phyloP scores from a whole-genome alignment of 176 grass and related monocot genomes.

The Chrysopogon serrulatus region DNA sequence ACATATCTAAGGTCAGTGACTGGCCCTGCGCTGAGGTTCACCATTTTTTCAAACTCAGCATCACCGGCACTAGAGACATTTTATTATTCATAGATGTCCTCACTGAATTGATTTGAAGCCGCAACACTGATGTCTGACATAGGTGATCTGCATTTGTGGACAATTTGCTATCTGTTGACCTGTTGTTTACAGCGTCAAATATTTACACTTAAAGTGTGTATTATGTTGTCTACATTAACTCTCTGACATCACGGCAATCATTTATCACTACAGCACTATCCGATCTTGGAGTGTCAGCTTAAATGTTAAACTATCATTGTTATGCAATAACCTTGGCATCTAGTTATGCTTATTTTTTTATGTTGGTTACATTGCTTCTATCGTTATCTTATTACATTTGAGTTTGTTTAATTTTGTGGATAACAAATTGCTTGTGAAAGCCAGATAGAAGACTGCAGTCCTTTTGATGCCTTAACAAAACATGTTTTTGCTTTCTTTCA shows the following conservation, averaged over 20 bases:
- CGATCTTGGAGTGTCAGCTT: neutral
- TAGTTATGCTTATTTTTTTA: neutral
- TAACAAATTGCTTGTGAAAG: neutral
- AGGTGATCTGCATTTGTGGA: neutral
- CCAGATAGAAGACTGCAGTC: neutral
- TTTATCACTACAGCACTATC: neutral
- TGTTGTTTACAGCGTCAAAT: neutral
- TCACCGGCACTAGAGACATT: neutral
- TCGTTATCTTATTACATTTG: neutral
- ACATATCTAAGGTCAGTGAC: constrained; percentile 92
- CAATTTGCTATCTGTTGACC: neutral
- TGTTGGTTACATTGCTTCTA: neutral
- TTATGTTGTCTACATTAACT: neutral
- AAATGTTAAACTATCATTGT: neutral
- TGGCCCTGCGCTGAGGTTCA: neutral
- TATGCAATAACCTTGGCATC: neutral
- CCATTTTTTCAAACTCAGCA: neutral
- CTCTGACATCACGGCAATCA: neutral
- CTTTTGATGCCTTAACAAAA: neutral
- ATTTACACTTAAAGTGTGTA: neutral
- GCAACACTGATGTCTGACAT: neutral
- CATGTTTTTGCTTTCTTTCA: neutral
- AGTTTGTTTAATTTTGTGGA: neutral
- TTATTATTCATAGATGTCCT: neutral
- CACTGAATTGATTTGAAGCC: neutral